Conservation (phyloP, 495 filamentous ascomycete species). For the Penicillium turbatum region DNA sequence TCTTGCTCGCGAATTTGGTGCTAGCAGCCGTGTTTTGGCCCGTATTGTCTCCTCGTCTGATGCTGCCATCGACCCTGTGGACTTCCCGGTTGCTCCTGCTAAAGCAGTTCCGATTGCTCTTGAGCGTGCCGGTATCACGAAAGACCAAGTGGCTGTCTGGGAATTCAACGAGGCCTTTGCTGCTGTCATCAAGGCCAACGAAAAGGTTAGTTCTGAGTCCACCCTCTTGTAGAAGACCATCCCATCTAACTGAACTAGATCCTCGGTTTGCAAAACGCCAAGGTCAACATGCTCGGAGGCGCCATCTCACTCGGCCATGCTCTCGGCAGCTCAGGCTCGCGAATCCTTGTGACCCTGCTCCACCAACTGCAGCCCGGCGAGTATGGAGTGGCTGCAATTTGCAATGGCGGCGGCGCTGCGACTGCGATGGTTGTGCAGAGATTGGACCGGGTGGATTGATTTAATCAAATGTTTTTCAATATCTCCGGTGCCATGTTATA, state of each 20-base stretch:
- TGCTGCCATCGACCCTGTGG: constrained; percentile 87
- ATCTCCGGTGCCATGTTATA: neutral
- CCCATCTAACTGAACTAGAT: constrained; percentile 50
- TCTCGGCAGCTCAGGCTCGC: constrained; percentile 86
- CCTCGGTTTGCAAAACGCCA: constrained; percentile 68
- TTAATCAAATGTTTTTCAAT: neutral
- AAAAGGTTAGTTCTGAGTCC: constrained; percentile 55
- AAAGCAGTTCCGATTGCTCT: constrained; percentile 91
- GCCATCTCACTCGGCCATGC: constrained; percentile 94
- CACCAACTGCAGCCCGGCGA: constrained; percentile 88
- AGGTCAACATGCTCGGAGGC: constrained; percentile 83
- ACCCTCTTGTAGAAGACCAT: neutral
- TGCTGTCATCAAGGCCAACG: constrained; percentile 91
- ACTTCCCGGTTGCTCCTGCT: constrained; percentile 91
- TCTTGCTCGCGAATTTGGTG: constrained; percentile 69
- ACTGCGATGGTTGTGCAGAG: constrained; percentile 91
- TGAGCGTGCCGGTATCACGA: constrained; percentile 78
- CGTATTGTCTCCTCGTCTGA: constrained; percentile 83
- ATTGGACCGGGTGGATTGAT: constrained; percentile 58
- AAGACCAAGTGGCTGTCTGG: constrained; percentile 88
- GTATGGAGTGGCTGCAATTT: constrained; percentile 93
- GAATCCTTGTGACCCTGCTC: constrained; percentile 84
- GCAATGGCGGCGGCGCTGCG: constrained; percentile 91
- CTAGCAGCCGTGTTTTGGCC: constrained; percentile 70
- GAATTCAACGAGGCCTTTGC: constrained; percentile 99